Conservation (phyloP, 495 filamentous ascomycete genomes). For the Cercophora samala region DNA sequence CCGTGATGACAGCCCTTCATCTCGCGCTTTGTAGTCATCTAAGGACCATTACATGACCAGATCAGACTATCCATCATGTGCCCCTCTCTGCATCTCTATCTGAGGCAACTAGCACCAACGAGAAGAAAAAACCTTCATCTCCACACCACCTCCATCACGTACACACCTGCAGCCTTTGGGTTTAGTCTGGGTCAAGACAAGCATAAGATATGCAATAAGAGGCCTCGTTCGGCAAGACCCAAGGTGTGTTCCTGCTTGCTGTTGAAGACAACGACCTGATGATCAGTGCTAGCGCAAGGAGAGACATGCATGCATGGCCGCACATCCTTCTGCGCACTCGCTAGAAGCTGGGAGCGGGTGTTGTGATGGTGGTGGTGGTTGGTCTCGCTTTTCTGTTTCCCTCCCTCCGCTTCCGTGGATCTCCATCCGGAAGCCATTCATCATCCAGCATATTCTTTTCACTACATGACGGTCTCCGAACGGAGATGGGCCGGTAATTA, state of each 20-base stretch:
- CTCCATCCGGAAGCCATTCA: background rate
- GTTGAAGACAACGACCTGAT: background rate
- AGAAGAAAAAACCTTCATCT: slow-evolving; percentile 6
- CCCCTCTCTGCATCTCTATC: background rate
- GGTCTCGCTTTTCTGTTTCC: background rate
- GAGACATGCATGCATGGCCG: slow-evolving; percentile 8
- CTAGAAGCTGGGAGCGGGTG: background rate
- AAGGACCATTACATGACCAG: background rate
- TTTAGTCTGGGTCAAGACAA: background rate
- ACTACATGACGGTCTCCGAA: background rate
- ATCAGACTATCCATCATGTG: background rate
- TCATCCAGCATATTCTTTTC: background rate
- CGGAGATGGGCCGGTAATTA: background rate
- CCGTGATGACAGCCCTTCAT: background rate
- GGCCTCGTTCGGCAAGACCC: slow-evolving; percentile 15
- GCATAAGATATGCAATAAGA: slow-evolving; percentile 26
- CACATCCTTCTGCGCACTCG: background rate
- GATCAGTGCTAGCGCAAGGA: background rate
- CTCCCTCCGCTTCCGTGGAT: background rate
- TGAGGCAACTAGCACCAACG: background rate
- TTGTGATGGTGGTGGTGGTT: background rate
- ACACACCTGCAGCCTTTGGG: background rate
- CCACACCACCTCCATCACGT: background rate
- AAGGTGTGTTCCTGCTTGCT: background rate
- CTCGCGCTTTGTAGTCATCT: background rate